These are phyloP conservation scores for Eragrostis tef DNA, from an alignment of 202 grass and related monocot species.

Conservation along the genomic window DNA sequence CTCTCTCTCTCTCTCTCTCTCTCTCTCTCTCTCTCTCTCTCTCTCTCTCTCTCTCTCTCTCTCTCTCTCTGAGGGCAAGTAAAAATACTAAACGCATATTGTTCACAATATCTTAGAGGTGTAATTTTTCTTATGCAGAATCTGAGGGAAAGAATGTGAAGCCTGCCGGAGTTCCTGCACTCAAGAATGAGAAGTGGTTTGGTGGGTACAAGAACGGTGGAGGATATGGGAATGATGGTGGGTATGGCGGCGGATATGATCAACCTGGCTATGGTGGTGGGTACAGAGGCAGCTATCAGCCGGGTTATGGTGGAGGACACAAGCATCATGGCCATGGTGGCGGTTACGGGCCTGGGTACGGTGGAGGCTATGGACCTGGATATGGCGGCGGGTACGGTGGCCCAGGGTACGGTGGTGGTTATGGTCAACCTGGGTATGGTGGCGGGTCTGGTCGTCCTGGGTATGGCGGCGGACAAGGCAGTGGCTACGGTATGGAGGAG, in stretches of 20 bases:
- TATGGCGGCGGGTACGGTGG: constrained; percentile 19
- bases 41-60: no score
- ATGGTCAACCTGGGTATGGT: background rate
- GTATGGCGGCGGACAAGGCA: background rate
- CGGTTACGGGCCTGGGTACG: background rate
- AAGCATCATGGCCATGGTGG: background rate
- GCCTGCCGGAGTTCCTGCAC: background rate
- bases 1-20: no score
- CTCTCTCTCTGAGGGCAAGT: background rate
- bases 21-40: no score
- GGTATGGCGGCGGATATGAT: background rate
- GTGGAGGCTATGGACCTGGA: constrained; percentile 1
- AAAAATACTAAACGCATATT: background rate
- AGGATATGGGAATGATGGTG: background rate
- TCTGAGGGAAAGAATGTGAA: constrained; percentile 36
- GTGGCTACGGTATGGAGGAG: background rate
- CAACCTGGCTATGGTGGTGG: background rate
- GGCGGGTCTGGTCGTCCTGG: background rate
- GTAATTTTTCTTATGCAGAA: background rate
- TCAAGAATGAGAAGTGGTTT: constrained; percentile 49
- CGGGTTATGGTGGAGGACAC: constrained; percentile 21
- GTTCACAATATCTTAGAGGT: background rate
- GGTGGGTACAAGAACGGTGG: constrained; percentile 18
- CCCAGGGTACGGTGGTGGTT: background rate
- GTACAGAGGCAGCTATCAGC: constrained; percentile 18